Evolutionary conservation across 2,329 filamentous ascomycete species (phyloP), one percentile per base, ranked within the genome.

Genomic region (Fusarium albidum): DNA sequence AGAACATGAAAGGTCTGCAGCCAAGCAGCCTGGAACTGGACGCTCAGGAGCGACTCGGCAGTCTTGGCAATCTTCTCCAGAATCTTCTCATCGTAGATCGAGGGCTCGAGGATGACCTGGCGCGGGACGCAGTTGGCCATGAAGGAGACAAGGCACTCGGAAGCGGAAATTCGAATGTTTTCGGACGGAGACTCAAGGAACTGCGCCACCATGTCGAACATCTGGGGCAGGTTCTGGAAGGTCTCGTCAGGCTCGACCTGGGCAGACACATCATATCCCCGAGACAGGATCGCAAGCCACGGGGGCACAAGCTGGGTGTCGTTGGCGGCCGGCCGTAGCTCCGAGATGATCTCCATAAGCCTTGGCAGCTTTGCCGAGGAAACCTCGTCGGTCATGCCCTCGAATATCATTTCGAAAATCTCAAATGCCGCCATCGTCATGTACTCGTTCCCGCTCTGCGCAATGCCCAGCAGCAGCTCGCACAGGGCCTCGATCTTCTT

Each of bases 401-500:
- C 89, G 63, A 99, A 98, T 37, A 98, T 96, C 72, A 96, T 89
- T 73, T 99, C 95, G 67, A 99, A 99, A 5, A 98, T 94, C 62
- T 97, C 94, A 66, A 99, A 97, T 0, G 93, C 90, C 10, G 91
- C 89, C 88, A 98, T 96, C 27, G 93, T 96, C 79, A 99, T 88
- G 72, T 94, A 96, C 71, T 98, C 93, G 71, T 96, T 97, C 72
- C 87, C 95, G 9, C 90, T 93, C 69, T 88, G 88, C 26, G 94
- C 94, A 57, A 98, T 96, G 63, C 87, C 87, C 63, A 99, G 84
- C 52, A 99, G 78, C 47, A 96, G 78, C 73, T 98, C 93, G 73
- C 93, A 97, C 28, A 99, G 79, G 3, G 89, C 81, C 75, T 99
- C 95, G 48, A 97, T 96, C 76, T 96, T 96, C 78, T 90, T 92